Conservation (phyloP, 1,139 yeast species). For the Trichomonascaceae sp. region DNA sequence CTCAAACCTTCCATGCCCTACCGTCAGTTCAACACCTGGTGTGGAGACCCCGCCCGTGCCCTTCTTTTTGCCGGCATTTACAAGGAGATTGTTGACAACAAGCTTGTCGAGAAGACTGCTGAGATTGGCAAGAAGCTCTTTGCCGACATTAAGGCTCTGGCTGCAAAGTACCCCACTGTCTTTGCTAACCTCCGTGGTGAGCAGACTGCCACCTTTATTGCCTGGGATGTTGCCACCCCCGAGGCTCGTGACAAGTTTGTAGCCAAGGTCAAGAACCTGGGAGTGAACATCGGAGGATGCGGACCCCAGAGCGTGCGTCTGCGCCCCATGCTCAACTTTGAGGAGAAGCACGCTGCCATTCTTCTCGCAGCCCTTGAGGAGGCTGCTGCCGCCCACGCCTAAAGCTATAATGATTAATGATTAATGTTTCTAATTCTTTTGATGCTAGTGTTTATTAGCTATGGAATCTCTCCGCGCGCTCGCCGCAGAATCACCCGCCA, state of each 20-base stretch:
- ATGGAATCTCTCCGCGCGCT: constrained; percentile 18
- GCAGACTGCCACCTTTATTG: constrained; percentile 63
- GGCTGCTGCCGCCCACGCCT: constrained; percentile 10
- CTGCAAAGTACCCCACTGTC: constrained; percentile 37
- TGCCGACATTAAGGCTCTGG: constrained; percentile 37
- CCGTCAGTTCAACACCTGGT: constrained; percentile 87
- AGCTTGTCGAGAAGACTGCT: constrained; percentile 41
- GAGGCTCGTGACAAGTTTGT: constrained; percentile 48
- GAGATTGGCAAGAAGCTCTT: constrained; percentile 54
- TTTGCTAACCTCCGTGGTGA: constrained; percentile 57
- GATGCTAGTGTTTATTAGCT: too few relatives aligned
- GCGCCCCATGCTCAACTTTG: constrained; percentile 66
- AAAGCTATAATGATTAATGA: too few relatives aligned
- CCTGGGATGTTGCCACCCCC: constrained; percentile 51
- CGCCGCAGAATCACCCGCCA: constrained; percentile 25
- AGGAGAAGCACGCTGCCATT: constrained; percentile 62
- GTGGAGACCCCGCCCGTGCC: constrained; percentile 77
- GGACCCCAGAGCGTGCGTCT: constrained; percentile 61
- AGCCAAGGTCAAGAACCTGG: constrained; percentile 40
- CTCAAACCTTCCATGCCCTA: constrained; percentile 58
- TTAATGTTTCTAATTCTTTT: too few relatives aligned
- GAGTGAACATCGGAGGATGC: constrained; percentile 73
- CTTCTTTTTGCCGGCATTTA: constrained; percentile 60
- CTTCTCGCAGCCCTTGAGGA: constrained; percentile 30
- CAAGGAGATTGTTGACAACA: constrained; percentile 46